Evolutionary conservation across 331 rosid species (phyloP).

Genomic region (Dryas integrifolia): DNA sequence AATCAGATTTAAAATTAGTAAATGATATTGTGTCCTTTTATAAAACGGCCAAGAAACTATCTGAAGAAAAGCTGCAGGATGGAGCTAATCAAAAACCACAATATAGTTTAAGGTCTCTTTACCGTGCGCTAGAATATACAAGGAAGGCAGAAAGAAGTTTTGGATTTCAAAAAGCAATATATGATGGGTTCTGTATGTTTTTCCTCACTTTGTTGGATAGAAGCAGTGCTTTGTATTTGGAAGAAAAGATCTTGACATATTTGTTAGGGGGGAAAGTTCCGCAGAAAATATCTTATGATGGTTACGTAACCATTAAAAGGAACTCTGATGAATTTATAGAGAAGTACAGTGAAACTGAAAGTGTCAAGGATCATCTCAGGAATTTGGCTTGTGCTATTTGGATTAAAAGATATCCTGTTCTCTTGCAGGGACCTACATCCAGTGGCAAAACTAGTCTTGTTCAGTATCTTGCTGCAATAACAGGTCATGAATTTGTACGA

Average conservation of each 20-base stretch:
- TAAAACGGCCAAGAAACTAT: conserved; percentile 59
- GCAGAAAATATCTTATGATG: conserved; percentile 33
- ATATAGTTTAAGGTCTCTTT: conserved; percentile 91
- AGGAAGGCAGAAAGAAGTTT: conserved; percentile 56
- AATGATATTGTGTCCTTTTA: conserved; percentile 60
- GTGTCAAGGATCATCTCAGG: conserved; percentile 72
- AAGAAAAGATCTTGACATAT: conserved; percentile 45
- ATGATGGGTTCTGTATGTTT: conserved; percentile 91
- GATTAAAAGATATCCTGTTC: conserved; percentile 73
- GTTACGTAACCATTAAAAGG: conserved; percentile 35
- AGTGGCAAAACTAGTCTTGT: conserved; percentile 98
- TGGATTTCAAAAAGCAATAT: conserved; percentile 61
- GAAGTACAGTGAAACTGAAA: conserved; percentile 56
- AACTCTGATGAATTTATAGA: conserved; percentile 31
- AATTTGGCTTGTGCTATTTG: conserved; percentile 82
- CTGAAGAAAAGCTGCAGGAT: conserved; percentile 87
- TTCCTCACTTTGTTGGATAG: conserved; percentile 74
- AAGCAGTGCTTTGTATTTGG: conserved; percentile 64
- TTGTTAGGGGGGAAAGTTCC: conserved; percentile 53
- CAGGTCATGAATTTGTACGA: conserved; percentile 77
- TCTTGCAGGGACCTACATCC: conserved; percentile 95
- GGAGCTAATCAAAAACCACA: conserved; percentile 95
- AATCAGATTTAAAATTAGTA: conserved; percentile 37
- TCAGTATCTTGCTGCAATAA: conserved; percentile 70
- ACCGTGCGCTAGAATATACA: conserved; percentile 81